Evolutionary conservation across 371 early-diverging fungal species (phyloP).

Genomic region (Mortierella sp.): DNA sequence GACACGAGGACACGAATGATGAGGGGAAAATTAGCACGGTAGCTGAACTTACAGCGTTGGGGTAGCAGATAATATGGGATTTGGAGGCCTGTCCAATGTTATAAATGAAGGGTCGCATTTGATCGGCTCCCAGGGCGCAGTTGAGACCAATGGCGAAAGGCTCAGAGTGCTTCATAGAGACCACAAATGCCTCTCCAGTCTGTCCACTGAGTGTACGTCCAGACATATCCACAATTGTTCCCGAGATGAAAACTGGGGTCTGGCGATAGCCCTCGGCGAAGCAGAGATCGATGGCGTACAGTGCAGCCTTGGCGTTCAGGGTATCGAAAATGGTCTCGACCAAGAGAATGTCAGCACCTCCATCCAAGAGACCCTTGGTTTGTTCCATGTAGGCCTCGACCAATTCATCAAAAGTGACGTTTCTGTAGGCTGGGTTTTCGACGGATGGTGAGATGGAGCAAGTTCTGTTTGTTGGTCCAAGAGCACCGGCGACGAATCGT

Average conservation of each 20-base stretch:
- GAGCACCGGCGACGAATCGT: conserved; percentile 89
- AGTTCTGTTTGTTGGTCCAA: conserved; percentile 96
- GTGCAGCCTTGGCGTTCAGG: conserved; percentile 93
- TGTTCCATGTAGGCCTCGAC: conserved; percentile 91
- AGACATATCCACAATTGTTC: conserved; percentile 97
- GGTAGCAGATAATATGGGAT: conserved; percentile 91
- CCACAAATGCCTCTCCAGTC: conserved; percentile 95
- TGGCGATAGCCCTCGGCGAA: conserved; percentile 83
- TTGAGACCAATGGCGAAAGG: conserved; percentile 95
- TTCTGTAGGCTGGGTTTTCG: conserved; percentile 93
- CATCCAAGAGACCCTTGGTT: conserved; percentile 90
- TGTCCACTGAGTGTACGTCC: conserved; percentile 96
- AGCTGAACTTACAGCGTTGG: conserved; percentile 81
- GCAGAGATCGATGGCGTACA: conserved; percentile 89
- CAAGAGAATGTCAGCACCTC: conserved; percentile 90
- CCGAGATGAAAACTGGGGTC: conserved; percentile 91
- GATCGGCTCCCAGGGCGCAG: conserved; percentile 95
- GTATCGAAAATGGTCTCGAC: conserved; percentile 98
- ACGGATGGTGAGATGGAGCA: conserved; percentile 96
- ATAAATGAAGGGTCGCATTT: conserved; percentile 95
- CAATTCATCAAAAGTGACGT: conserved; percentile 94
- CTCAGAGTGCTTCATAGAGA: conserved; percentile 81
- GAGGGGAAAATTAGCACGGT: background rate
- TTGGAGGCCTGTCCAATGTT: conserved; percentile 86
- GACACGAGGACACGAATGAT: background rate